Base-by-base conservation (phyloP, 306 rosid genomes). In the Begonia loranthoides region DNA sequence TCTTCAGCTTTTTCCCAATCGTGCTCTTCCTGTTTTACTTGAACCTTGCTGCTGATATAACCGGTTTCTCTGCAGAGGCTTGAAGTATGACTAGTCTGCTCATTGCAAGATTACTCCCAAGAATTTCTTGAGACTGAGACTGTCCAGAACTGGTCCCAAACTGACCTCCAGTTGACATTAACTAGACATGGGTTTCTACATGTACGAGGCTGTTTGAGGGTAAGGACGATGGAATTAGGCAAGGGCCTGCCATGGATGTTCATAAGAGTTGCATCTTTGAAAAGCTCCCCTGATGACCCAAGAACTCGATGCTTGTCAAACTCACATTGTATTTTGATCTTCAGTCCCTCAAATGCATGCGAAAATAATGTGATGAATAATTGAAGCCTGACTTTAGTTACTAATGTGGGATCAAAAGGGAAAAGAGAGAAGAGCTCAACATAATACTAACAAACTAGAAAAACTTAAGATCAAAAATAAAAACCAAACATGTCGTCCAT, bases 11-110 rank as follows among this genome's bases (percentile, higher is more conserved):
- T 85, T 61, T 72, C 97, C 0, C 64, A 85, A 94, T 62, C 85
- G 85, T 50, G 92, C 92, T 50, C 67, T 90, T 50, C 97, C 94
- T 9, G 77, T 80, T 72, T 63, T 85, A 60, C 76, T 90, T 58
- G 92, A 90, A 85, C 74, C 74, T 90, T 69, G 71, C 95, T 62
- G 73, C 85, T 49, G 97, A 90, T 72, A 82, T 87, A 4, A 85
- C 97, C 45, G 97, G 97, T 55, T 90, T 90, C 51, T 75, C 94
- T 46, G 95, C 97, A 9, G 94, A 90, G 81, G 95, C 94, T 59
- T 68, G 85, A 67, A 64, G 78, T 66, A 66, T 85, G 62, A 67
- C 94, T 45, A 68, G 85, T 65, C 70, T 51, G 69, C 53, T 79
- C 80, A 64, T 63, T 89, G 79, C 77, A 86, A 66, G 97, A 89